Evolutionary conservation across 2,329 filamentous ascomycete genomes (phyloP).

Genomic region (Aspergillus ochraceus): DNA sequence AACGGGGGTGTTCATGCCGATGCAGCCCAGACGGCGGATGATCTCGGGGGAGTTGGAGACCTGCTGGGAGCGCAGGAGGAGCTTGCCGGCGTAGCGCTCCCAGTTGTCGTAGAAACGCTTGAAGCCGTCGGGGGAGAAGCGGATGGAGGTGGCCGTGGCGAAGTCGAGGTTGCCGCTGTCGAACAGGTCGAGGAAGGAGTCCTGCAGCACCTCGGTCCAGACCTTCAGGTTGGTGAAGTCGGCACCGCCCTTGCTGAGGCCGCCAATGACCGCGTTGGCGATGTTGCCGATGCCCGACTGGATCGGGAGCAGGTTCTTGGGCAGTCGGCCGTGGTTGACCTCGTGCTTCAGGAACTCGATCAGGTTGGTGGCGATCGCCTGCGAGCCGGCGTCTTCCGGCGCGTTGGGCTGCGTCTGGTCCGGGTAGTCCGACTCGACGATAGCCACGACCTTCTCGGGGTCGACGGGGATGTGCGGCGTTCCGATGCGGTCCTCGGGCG

Average conservation of each 20-base stretch:
- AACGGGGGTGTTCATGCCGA: conserved; percentile 93
- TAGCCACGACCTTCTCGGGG: conserved; percentile 77
- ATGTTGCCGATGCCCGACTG: conserved; percentile 93
- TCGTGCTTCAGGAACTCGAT: conserved; percentile 88
- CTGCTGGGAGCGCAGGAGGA: conserved; percentile 82
- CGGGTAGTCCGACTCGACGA: conserved; percentile 81
- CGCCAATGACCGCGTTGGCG: conserved; percentile 86
- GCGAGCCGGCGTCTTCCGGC: conserved; percentile 70
- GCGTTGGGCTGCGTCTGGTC: conserved; percentile 75
- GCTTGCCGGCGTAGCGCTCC: conserved; percentile 76
- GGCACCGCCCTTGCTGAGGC: conserved; percentile 68
- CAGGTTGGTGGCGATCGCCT: conserved; percentile 72
- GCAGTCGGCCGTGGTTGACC: conserved; percentile 74
- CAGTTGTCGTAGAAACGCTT: conserved; percentile 86
- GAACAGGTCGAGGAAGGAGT: conserved; percentile 90
- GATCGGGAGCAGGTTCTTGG: conserved; percentile 72
- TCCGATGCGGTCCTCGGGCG: conserved; percentile 82
- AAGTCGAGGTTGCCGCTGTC: conserved; percentile 86
- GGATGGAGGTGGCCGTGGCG: conserved; percentile 84
- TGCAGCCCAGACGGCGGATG: conserved; percentile 81
- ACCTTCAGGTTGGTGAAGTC: conserved; percentile 87
- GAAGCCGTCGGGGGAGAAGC: conserved; percentile 89
- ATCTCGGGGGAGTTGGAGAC: conserved; percentile 90
- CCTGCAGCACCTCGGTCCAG: conserved; percentile 91
- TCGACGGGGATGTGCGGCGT: conserved; percentile 80